Evolutionary conservation across 768 basidiomycete species (phyloP).

Genomic region (Solioccasus polychromus): DNA sequence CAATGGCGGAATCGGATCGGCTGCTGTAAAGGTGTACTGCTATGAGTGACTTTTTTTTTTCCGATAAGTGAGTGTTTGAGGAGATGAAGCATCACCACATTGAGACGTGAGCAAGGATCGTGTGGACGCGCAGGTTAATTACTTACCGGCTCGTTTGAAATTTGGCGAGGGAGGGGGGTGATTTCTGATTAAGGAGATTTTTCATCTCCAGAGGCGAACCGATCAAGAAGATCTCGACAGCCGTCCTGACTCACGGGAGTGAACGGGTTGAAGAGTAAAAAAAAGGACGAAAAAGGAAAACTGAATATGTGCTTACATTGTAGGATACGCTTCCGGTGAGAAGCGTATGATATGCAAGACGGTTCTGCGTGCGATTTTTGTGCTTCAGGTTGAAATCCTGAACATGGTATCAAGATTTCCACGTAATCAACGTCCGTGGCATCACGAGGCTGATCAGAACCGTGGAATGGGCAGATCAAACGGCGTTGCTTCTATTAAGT

Average conservation of each 20-base stretch:
- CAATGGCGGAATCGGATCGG: neutral
- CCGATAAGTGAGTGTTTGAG: no score
- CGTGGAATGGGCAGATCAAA: neutral
- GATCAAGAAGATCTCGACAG: slow-evolving; percentile 13
- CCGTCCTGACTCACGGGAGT: neutral
- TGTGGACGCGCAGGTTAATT: slow-evolving; percentile 1
- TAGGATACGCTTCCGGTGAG: no score
- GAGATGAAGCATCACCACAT: no score
- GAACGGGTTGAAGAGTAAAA: neutral
- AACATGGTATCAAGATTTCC: slow-evolving; percentile 7
- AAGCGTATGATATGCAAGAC: no score
- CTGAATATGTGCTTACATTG: no score
- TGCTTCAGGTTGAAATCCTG: no score
- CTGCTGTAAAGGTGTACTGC: no score
- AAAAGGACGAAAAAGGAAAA: neutral
- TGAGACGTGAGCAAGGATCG: no score
- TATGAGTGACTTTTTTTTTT: no score
- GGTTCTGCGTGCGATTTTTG: no score
- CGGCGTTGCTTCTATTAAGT: neutral
- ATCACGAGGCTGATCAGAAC: slow-evolving; percentile 9
- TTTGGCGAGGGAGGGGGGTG: neutral
- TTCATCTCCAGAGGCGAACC: slow-evolving; percentile 12
- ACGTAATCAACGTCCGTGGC: slow-evolving; percentile 12
- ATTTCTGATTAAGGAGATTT: slow-evolving; percentile 10
- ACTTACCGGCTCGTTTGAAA: neutral